phyloP scores from a whole-genome alignment of 2,329 filamentous ascomycete genomes.

The Leptographium flavum region DNA sequence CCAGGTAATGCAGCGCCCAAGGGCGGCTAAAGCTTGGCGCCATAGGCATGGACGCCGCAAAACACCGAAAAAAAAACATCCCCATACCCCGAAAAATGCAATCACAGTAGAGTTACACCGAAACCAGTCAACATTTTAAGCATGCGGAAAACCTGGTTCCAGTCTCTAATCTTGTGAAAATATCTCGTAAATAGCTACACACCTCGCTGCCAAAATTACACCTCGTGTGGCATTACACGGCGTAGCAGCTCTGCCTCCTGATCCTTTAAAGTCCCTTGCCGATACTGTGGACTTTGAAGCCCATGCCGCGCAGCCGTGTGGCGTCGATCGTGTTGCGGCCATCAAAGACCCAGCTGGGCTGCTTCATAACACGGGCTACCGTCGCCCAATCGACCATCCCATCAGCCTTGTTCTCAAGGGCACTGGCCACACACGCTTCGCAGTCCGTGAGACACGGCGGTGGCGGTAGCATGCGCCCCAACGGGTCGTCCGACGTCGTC shows the following conservation, averaged over 20 bases:
- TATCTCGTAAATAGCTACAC: too few relatives aligned
- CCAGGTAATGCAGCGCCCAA: too few relatives aligned
- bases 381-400: conserved; percentile 1
- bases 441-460: not conserved
- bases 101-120: too few relatives aligned
- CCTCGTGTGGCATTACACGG: not conserved
- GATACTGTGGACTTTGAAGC: conserved; percentile 3
- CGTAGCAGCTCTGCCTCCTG: not conserved
- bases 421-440: not conserved
- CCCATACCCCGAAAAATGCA: too few relatives aligned
- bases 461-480: not conserved
- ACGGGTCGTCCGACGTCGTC: not conserved
- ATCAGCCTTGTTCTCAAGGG: not conserved
- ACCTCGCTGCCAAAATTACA: not conserved
- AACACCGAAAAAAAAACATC: too few relatives aligned
- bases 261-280: conserved; percentile 8
- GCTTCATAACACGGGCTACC: not conserved
- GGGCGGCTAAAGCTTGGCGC: too few relatives aligned
- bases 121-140: too few relatives aligned
- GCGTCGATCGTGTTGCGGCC: conserved; percentile 1
- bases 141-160: too few relatives aligned
- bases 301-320: not conserved
- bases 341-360: conserved; percentile 4
- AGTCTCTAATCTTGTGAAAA: too few relatives aligned
- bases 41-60: too few relatives aligned